Percentiles rank a stretch among this genome's conserved stretches.
These are phyloP conservation scores for Phoma sp. DNA, from an alignment of 2,329 filamentous ascomycete species.

Conservation along the genomic window DNA sequence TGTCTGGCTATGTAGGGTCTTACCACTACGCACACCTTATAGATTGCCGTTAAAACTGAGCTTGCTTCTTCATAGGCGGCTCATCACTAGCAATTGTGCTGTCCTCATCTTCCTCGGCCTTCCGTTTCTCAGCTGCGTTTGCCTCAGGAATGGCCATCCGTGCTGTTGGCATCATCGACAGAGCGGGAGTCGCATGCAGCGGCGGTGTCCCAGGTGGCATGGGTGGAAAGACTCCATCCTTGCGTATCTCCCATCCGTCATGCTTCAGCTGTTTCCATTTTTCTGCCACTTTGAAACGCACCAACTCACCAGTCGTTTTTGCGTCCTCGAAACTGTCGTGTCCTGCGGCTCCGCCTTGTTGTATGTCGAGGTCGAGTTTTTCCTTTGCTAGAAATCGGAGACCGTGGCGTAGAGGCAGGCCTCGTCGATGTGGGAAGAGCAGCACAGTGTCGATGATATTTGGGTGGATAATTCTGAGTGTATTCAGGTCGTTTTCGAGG, in stretches of 20 bases:
- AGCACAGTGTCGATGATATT: conserved; percentile 85
- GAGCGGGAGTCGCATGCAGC: conserved; percentile 14
- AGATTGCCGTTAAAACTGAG: neutral
- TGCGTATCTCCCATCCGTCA: conserved; percentile 66
- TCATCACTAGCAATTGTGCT: conserved; percentile 1
- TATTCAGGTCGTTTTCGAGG: conserved; percentile 93
- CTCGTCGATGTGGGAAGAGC: conserved; percentile 78
- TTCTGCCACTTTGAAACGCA: conserved; percentile 71
- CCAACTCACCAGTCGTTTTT: conserved; percentile 84
- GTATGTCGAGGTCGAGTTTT: conserved; percentile 78
- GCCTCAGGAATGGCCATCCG: conserved; percentile 15
- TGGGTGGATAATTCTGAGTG: conserved; percentile 81
- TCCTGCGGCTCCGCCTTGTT: conserved; percentile 70
- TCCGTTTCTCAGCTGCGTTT: conserved; percentile 32
- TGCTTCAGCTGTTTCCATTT: conserved; percentile 72
- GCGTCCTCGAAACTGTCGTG: conserved; percentile 96
- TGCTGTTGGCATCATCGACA: conserved; percentile 25
- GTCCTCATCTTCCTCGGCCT: conserved; percentile 23
- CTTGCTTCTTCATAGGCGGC: conserved; percentile 15
- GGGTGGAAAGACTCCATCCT: conserved; percentile 41
- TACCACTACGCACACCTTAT: neutral
- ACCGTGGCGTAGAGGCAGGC: conserved; percentile 77
- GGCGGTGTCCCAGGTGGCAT: conserved; percentile 32
- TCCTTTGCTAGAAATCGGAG: conserved; percentile 76
- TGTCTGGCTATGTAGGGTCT: neutral